phyloP scores from a whole-genome alignment of 78 protist species.

The Andalucia godoyi region DNA sequence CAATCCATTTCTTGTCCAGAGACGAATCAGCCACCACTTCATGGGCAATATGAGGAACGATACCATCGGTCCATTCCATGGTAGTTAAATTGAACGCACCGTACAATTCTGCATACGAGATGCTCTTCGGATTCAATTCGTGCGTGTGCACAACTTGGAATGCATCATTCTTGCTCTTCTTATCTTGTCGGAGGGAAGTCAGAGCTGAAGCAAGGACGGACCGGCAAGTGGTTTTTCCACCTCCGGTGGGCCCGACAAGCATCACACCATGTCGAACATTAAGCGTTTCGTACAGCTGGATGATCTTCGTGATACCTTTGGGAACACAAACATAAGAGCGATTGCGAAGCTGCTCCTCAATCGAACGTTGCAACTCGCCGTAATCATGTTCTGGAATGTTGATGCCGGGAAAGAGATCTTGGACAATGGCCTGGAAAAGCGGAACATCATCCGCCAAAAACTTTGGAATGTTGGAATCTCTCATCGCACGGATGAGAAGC shows the following conservation, averaged over 20 bases:
- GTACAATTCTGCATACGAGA: slow-evolving; percentile 68
- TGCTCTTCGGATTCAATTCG: slow-evolving; percentile 62
- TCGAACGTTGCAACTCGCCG: slow-evolving; percentile 36
- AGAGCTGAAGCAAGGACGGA: slow-evolving; percentile 18
- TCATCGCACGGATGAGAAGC: slow-evolving; percentile 63
- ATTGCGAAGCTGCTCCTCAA: neutral
- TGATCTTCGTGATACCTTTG: slow-evolving; percentile 17
- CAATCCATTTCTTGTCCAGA: slow-evolving; percentile 45
- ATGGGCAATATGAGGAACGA: slow-evolving; percentile 37
- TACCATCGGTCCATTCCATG: slow-evolving; percentile 71
- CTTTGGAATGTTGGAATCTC: slow-evolving; percentile 72
- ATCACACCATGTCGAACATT: slow-evolving; percentile 66
- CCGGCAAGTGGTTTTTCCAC: slow-evolving; percentile 49
- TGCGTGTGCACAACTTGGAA: slow-evolving; percentile 11
- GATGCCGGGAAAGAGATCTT: slow-evolving; percentile 68
- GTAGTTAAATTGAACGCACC: slow-evolving; percentile 55
- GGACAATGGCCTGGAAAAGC: slow-evolving; percentile 61
- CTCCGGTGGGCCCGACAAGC: slow-evolving; percentile 69
- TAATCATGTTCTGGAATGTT: slow-evolving; percentile 44
- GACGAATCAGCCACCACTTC: slow-evolving; percentile 16
- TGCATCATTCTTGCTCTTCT: neutral
- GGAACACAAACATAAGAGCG: neutral
- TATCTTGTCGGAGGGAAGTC: neutral
- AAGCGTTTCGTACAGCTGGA: slow-evolving; percentile 61
- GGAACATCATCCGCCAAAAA: slow-evolving; percentile 66